Evolutionary conservation across 129 eudicot genomes (phyloP).

Genomic region (Tagetes erecta): DNA sequence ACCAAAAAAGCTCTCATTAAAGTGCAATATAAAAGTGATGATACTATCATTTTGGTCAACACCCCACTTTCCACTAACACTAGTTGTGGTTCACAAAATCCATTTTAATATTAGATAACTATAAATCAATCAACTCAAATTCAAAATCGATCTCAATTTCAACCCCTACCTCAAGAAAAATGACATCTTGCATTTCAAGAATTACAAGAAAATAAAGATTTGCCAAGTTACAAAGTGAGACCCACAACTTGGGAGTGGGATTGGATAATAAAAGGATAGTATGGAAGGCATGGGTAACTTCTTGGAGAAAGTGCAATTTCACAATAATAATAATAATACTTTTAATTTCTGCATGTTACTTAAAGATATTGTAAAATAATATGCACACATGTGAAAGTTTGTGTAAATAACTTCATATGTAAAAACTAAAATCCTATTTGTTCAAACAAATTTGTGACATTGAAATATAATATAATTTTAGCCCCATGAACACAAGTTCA

Average conservation of each 20-base stretch:
- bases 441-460: slow-evolving; percentile 43
- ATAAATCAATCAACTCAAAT: slow-evolving; percentile 1
- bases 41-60: slow-evolving; percentile 29
- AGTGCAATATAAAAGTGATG: slow-evolving; percentile 28
- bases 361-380: slow-evolving; percentile 40
- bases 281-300: slow-evolving; percentile 48
- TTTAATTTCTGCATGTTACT: slow-evolving; percentile 50
- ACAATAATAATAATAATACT: slow-evolving; percentile 34
- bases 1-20: slow-evolving; percentile 34
- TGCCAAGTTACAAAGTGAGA: slow-evolving; percentile 42
- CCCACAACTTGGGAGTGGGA: slow-evolving; percentile 45
- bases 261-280: slow-evolving; percentile 36
- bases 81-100: slow-evolving; percentile 25
- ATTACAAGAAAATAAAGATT: slow-evolving; percentile 19
- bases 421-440: slow-evolving; percentile 10
- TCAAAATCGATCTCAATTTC: not conserved
- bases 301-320: slow-evolving; percentile 49
- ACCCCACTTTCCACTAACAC: slow-evolving; percentile 35
- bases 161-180: not conserved
- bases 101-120: slow-evolving; percentile 22
- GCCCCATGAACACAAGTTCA: slow-evolving; percentile 28
- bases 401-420: slow-evolving; percentile 16
- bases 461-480: slow-evolving; percentile 9
- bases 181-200: slow-evolving; percentile 23
- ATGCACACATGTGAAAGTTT: slow-evolving; percentile 29